phyloP scores from a whole-genome alignment of 2,329 filamentous ascomycete species.

The Xylariaceae sp. region DNA sequence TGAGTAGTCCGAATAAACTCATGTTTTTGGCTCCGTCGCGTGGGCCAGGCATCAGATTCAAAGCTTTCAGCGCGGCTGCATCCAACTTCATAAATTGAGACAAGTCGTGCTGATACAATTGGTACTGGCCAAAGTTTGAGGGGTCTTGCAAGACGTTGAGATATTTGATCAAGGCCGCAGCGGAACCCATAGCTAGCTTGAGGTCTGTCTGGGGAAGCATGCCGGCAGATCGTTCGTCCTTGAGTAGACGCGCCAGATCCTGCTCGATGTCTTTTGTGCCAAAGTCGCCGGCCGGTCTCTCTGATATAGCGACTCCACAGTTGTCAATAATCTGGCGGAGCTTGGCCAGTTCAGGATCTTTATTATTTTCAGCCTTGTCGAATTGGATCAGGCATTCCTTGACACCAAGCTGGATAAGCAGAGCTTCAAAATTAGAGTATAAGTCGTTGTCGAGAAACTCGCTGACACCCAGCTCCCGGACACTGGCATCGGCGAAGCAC shows the following conservation, averaged over 20 bases:
- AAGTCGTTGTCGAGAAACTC: constrained; percentile 99
- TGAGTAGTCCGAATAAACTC: constrained; percentile 92
- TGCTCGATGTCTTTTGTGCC: constrained; percentile 93
- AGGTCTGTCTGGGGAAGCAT: constrained; percentile 88
- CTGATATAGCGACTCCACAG: constrained; percentile 88
- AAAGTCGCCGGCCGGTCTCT: constrained; percentile 79
- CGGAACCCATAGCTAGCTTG: constrained; percentile 94
- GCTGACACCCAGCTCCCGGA: constrained; percentile 92
- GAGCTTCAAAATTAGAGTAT: constrained; percentile 96
- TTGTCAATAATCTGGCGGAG: constrained; percentile 87
- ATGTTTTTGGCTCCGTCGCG: constrained; percentile 96
- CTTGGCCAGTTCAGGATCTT: constrained; percentile 87
- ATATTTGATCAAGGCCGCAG: constrained; percentile 93
- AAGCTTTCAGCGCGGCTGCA: constrained; percentile 87
- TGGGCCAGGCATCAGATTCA: constrained; percentile 96
- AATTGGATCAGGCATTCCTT: constrained; percentile 89
- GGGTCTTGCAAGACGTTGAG: constrained; percentile 87
- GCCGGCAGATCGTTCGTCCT: constrained; percentile 80
- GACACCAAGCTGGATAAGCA: constrained; percentile 94
- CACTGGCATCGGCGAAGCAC: constrained; percentile 96
- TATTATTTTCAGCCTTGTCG: constrained; percentile 80
- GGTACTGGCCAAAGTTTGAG: constrained; percentile 96
- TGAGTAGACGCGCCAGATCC: constrained; percentile 83
- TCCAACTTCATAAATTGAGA: constrained; percentile 99
- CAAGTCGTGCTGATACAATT: constrained; percentile 95